Evolutionary conservation across 495 filamentous ascomycete genomes (phyloP).

Genomic region (Acidomyces sp.): DNA sequence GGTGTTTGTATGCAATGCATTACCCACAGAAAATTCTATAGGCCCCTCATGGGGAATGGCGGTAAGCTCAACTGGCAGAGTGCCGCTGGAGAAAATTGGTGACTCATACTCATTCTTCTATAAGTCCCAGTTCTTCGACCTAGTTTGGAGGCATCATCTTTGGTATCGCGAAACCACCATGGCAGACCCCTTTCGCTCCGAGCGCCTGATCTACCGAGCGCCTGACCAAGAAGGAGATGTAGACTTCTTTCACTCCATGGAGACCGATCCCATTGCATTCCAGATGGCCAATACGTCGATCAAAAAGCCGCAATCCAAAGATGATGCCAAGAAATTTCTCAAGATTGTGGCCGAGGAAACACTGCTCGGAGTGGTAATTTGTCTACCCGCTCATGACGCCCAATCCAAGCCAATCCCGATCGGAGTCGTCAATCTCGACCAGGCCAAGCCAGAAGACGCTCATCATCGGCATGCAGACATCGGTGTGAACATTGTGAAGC

Average conservation of each 20-base stretch:
- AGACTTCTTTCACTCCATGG: slow-evolving; percentile 36
- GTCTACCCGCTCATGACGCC: slow-evolving; percentile 20
- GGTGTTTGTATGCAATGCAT: too few species aligned
- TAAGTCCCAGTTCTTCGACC: too few species aligned
- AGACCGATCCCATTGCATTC: slow-evolving; percentile 24
- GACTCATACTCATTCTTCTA: too few species aligned
- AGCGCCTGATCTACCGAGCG: slow-evolving; percentile 28
- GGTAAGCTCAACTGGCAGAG: too few species aligned
- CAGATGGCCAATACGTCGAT: slow-evolving; percentile 16
- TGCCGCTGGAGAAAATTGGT: too few species aligned
- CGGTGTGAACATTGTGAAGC: slow-evolving; percentile 29
- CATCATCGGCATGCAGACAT: slow-evolving; percentile 36
- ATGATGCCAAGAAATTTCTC: background rate
- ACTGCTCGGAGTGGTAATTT: slow-evolving; percentile 32
- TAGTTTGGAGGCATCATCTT: too few species aligned
- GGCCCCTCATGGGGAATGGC: too few species aligned
- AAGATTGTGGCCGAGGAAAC: slow-evolving; percentile 20
- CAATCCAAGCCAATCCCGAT: slow-evolving; percentile 14
- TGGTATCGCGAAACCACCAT: slow-evolving; percentile 22
- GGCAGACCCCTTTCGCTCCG: slow-evolving; percentile 17
- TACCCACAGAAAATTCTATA: too few species aligned
- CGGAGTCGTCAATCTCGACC: slow-evolving; percentile 22
- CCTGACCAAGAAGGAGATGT: slow-evolving; percentile 6
- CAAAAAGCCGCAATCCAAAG: slow-evolving; percentile 1
- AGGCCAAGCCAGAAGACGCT: slow-evolving; percentile 2